These are phyloP conservation scores for Claviceps pazoutovae DNA, from an alignment of 2,329 filamentous ascomycete genomes.

Conservation along the genomic window DNA sequence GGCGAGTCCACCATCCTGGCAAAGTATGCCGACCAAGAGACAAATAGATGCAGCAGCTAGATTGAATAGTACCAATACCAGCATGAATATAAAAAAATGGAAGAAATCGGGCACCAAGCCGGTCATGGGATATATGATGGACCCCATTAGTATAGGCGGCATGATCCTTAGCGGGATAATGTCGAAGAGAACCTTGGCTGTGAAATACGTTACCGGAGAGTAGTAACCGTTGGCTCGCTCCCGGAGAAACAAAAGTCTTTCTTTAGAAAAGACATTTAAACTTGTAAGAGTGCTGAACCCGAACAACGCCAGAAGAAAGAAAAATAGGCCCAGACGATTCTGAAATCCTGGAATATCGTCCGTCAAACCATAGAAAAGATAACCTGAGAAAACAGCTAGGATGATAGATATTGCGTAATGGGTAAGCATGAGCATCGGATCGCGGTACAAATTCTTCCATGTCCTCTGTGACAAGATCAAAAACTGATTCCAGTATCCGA, in stretches of 20 bases:
- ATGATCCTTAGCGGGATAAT: conserved; percentile 89
- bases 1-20: conserved; percentile 80
- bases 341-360: conserved; percentile 97
- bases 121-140: conserved; percentile 96
- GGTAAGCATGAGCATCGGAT: conserved; percentile 95
- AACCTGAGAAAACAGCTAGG: conserved; percentile 85
- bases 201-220: conserved; percentile 82
- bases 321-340: conserved; percentile 91
- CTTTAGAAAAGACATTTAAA: conserved; percentile 82
- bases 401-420: conserved; percentile 96
- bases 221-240: conserved; percentile 97
- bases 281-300: conserved; percentile 94
- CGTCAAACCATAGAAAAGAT: conserved; percentile 88
- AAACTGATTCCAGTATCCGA: conserved; percentile 73
- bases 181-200: conserved; percentile 95
- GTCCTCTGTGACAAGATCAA: conserved; percentile 78
- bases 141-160: conserved; percentile 86
- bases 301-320: conserved; percentile 90
- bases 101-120: conserved; percentile 68
- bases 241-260: conserved; percentile 79
- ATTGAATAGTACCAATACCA: conserved; percentile 91
- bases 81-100: conserved; percentile 82
- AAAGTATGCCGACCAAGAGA: conserved; percentile 90
- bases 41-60: conserved; percentile 86
- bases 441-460: conserved; percentile 94